Evolutionary conservation across 352 stramenopile species (phyloP).

Genomic region (Pythium dissotocum): DNA sequence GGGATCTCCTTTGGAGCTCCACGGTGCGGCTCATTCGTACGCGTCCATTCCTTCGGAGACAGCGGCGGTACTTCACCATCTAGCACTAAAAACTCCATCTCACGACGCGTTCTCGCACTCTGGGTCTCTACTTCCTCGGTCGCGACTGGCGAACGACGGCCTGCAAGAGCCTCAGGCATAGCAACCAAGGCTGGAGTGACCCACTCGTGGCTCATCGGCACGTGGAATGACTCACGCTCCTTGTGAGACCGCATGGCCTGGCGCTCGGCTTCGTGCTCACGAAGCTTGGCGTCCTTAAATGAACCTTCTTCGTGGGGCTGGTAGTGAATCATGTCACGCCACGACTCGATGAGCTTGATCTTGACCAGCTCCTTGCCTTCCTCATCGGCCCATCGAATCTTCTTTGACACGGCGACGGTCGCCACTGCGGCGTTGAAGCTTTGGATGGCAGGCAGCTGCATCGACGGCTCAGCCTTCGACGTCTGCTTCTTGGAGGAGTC

Average conservation of each 20-base stretch:
- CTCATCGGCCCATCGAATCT: constrained; percentile 85
- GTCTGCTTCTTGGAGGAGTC: constrained; percentile 20
- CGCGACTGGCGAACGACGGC: constrained; percentile 32
- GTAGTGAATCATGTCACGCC: constrained; percentile 73
- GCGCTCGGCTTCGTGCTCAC: constrained; percentile 78
- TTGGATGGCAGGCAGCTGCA: constrained; percentile 78
- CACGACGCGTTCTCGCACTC: constrained; percentile 62
- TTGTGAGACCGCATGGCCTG: constrained; percentile 69
- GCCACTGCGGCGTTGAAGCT: constrained; percentile 69
- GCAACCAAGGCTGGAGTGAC: constrained; percentile 56
- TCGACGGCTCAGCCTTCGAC: constrained; percentile 40
- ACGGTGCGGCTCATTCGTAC: constrained; percentile 61
- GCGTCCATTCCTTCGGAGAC: constrained; percentile 81
- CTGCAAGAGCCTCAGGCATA: constrained; percentile 57
- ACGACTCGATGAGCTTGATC: constrained; percentile 86
- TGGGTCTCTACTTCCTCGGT: constrained; percentile 74
- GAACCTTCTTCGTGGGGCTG: constrained; percentile 63
- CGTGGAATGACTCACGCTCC: constrained; percentile 47
- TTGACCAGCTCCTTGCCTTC: constrained; percentile 73
- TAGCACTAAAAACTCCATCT: constrained; percentile 84
- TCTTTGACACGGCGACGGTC: constrained; percentile 40
- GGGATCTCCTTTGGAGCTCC: constrained; percentile 63
- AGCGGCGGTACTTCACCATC: constrained; percentile 74
- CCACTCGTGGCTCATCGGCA: constrained; percentile 64
- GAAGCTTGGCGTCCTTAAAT: constrained; percentile 84